These are phyloP conservation scores for Nakazawaea anatomiae DNA, from an alignment of 805 yeast species.

Conservation along the genomic window DNA sequence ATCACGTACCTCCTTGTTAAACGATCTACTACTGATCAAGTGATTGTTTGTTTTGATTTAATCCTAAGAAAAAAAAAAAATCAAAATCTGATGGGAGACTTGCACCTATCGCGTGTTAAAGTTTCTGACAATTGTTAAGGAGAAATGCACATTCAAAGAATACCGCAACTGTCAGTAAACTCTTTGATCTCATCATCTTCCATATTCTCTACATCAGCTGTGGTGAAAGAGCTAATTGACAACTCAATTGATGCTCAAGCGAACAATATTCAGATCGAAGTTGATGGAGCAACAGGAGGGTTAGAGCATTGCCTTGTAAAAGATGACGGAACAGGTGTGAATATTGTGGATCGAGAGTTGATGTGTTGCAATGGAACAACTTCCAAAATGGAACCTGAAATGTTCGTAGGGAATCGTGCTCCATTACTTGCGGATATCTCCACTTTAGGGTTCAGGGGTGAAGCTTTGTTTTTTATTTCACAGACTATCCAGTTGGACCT, in stretches of 20 bases:
- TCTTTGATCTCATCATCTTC: conserved; percentile 24
- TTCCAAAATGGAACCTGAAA: conserved; percentile 27
- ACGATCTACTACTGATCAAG: no score
- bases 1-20: background rate
- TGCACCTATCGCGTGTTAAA: background rate
- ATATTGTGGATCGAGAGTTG: conserved; percentile 19
- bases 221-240: conserved; percentile 34
- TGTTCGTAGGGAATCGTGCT: background rate
- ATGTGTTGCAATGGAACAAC: conserved; percentile 36
- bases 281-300: conserved; percentile 34
- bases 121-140: background rate
- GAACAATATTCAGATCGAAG: conserved; percentile 26
- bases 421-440: conserved; percentile 11
- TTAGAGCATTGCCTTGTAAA: conserved; percentile 21
- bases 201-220: conserved; percentile 28
- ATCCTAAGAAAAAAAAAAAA: background rate
- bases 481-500: conserved; percentile 16
- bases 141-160: conserved; percentile 14
- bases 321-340: conserved; percentile 38
- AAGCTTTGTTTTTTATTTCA: conserved; percentile 36
- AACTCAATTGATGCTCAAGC: conserved; percentile 33
- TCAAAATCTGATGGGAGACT: background rate
- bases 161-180: conserved; percentile 16
- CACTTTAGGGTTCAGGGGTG: conserved; percentile 46
- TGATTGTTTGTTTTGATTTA: background rate